Evolutionary conservation across 495 filamentous ascomycete genomes (phyloP).

Genomic region (Neurospora terricola): DNA sequence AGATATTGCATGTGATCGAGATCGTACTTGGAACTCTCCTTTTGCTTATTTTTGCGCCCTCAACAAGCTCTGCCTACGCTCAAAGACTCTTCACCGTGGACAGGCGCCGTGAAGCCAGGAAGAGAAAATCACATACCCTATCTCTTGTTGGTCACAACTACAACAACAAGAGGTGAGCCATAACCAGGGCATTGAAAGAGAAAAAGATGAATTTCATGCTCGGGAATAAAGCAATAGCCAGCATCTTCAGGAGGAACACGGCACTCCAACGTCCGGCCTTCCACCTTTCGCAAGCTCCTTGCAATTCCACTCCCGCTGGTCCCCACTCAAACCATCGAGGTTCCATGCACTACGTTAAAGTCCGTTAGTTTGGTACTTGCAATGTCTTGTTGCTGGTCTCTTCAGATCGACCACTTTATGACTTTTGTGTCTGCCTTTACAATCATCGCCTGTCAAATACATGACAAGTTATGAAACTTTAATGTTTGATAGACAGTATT

Average conservation of each 20-base stretch:
- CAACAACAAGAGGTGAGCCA: not conserved
- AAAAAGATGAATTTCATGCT: not conserved
- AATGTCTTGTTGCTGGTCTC: no score
- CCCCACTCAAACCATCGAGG: no score
- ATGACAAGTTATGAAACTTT: no score
- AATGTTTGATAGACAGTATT: no score
- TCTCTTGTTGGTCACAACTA: not conserved
- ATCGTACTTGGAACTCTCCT: not conserved
- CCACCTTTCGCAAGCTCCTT: not conserved
- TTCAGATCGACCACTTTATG: no score
- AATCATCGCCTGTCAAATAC: no score
- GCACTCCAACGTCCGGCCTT: not conserved
- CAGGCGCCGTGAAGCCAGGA: no score
- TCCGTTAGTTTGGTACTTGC: not conserved
- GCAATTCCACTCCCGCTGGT: not conserved
- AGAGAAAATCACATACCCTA: not conserved
- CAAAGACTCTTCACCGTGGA: not conserved
- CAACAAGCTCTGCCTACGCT: not conserved
- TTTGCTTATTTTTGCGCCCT: not conserved
- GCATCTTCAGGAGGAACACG: not conserved
- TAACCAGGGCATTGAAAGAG: not conserved
- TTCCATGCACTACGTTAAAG: no score
- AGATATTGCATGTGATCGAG: not conserved
- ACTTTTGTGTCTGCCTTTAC: no score
- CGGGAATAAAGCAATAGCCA: not conserved